Evolutionary conservation across 306 rosid species (phyloP), one percentile per base, ranked within the genome.

Genomic region (Malus orientalis): DNA sequence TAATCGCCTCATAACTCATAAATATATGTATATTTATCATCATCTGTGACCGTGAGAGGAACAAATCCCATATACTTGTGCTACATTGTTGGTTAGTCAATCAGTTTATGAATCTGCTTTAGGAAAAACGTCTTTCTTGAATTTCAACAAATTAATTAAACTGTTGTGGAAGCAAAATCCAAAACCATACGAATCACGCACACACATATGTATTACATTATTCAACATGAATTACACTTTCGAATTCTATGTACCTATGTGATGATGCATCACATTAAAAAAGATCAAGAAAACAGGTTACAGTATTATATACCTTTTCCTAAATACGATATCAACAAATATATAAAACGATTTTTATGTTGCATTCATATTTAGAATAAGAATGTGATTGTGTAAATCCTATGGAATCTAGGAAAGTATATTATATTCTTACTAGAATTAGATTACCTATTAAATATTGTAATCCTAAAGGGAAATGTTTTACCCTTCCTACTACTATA

Each of bases 11-110:
- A 54, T 14, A 13, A n/a, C 7, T 12, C 42, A 33, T 4, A 18
- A 4, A 4, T 32, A 32, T 32, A 32, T 18, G 12, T 19, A 25
- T 2, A 23, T 38, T 38, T 14, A 55, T 36, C 54, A 47, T 47
- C 57, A 51, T 40, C 36, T 27, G 8, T 38, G 29, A 42, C 38
- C 6, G 38, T 36, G 38, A 36, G 29, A 42, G 44, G 42, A 47
- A 61, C 76, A 36, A 51, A 78, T 78, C 73, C 61, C 73, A 38
- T 44, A 36, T 16, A 16, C 2, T 67, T 72, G 51, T 29, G 74
- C 42, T 25, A 36, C 32, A 16, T 47, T 2, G 40, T 6, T 62
- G 36, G 40, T 49, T 40, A 38, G 11, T 38, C 44, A 38, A 32
- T 38, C 44, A 38, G 11, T 8, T 38, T 38, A 7, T 40, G 45